These are phyloP conservation scores for Eremothecium coryli DNA, from an alignment of 1,139 yeast species.

Conservation along the genomic window DNA sequence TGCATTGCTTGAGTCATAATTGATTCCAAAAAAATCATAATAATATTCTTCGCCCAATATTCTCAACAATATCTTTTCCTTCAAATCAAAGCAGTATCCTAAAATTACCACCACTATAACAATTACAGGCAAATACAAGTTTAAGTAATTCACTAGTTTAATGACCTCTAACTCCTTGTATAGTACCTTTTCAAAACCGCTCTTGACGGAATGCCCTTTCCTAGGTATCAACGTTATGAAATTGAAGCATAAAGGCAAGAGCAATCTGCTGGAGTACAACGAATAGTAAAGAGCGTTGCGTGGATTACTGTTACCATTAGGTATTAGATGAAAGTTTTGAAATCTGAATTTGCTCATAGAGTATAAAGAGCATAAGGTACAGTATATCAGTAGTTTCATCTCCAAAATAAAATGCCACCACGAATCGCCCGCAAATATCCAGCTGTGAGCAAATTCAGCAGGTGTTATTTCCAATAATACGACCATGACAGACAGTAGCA, in stretches of 20 bases:
- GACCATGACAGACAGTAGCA: constrained; percentile 17
- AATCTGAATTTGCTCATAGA: constrained; percentile 30
- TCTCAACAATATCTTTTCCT: constrained; percentile 22
- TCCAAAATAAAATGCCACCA: constrained; percentile 20
- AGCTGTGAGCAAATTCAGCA: constrained; percentile 21
- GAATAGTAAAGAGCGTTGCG: constrained; percentile 27
- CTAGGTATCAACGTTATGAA: constrained; percentile 24
- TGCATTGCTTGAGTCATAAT: constrained; percentile 18
- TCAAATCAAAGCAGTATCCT: constrained; percentile 24
- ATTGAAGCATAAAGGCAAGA: constrained; percentile 30
- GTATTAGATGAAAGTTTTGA: constrained; percentile 26
- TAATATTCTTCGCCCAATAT: constrained; percentile 29
- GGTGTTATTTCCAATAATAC: constrained; percentile 25
- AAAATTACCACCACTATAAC: constrained; percentile 22
- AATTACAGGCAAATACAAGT: constrained; percentile 24
- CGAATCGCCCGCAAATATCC: constrained; percentile 19
- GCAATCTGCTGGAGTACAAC: constrained; percentile 26
- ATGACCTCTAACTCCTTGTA: constrained; percentile 24
- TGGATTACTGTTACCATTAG: constrained; percentile 29
- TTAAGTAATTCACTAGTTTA: constrained; percentile 23
- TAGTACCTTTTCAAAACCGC: constrained; percentile 22
- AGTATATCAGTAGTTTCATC: constrained; percentile 23
- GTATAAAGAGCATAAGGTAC: constrained; percentile 25
- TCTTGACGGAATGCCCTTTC: constrained; percentile 10
- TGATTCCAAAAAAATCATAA: constrained; percentile 29